phyloP scores from a whole-genome alignment of 805 yeast genomes.

The Blastobotrys attinorum region DNA sequence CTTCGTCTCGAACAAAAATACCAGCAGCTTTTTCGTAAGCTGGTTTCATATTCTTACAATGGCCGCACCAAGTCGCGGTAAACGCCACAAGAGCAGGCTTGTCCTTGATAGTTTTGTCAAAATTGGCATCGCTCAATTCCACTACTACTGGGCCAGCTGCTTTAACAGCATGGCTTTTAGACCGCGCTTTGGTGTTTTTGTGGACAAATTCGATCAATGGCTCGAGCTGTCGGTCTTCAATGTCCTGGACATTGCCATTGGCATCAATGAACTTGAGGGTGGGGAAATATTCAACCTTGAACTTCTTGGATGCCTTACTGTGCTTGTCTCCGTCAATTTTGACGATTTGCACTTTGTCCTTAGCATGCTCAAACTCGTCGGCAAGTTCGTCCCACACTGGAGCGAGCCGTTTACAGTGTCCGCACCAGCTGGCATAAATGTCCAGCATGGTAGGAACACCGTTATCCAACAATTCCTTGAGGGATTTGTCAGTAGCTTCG shows the following conservation, averaged over 20 bases:
- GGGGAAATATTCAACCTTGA: slow-evolving; percentile 58
- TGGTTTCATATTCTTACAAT: slow-evolving; percentile 48
- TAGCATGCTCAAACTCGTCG: slow-evolving; percentile 43
- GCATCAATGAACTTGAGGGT: slow-evolving; percentile 50
- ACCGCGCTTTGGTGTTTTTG: slow-evolving; percentile 28
- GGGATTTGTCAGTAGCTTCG: slow-evolving; percentile 42
- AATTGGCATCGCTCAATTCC: slow-evolving; percentile 33
- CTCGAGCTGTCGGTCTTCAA: slow-evolving; percentile 46
- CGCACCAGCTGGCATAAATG: slow-evolving; percentile 81
- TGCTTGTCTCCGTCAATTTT: slow-evolving; percentile 57
- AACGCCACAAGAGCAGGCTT: slow-evolving; percentile 42
- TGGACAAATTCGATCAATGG: slow-evolving; percentile 42
- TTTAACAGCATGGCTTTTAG: slow-evolving; percentile 15
- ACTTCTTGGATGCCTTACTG: slow-evolving; percentile 41
- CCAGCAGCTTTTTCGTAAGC: slow-evolving; percentile 42
- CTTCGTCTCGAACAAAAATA: slow-evolving; percentile 33
- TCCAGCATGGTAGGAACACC: slow-evolving; percentile 64
- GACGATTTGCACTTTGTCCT: slow-evolving; percentile 38
- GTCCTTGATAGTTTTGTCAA: slow-evolving; percentile 35
- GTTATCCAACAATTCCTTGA: slow-evolving; percentile 48
- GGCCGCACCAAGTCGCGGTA: slow-evolving; percentile 53
- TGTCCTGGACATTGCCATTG: slow-evolving; percentile 40
- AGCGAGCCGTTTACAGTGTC: slow-evolving; percentile 85
- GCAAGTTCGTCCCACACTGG: slow-evolving; percentile 82
- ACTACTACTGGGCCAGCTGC: slow-evolving; percentile 4